Base-by-base conservation (phyloP, 2,329 filamentous ascomycete genomes). In the Fusarium nematophilum region DNA sequence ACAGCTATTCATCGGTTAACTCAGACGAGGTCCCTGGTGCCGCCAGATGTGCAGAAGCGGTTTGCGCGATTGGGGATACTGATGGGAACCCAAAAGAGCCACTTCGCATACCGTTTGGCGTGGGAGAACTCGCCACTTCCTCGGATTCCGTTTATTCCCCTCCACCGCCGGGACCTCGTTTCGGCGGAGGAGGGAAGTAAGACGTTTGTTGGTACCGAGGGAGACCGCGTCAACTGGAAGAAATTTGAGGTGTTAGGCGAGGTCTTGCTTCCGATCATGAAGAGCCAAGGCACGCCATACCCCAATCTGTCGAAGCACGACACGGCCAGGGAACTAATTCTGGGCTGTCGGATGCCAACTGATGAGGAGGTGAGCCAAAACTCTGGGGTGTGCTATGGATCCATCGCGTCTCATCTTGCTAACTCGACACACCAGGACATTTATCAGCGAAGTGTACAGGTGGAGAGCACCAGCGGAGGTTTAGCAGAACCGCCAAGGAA, bases 241-340 rank as follows among this genome's bases (percentile, higher is more conserved):
- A 99, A 99, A 73, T 99, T 98, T 69, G 94, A 98, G 75, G 90
- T 99, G 26, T 88, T 98, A 76, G 93, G 93, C 6, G 94, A 98
- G 67, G 91, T 97, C 5, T 84, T 98, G 47, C 81, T 97, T 56
- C 90, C 92, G 3, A 88, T 99, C 49, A 96, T 97, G 84, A 90
- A 89, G 76, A 97, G 94, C 69, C 93, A 98, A 75, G 90, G 91
- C 48, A 87, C 87, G 42, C 88, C 92, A 5, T 97, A 97, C 68
- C 85, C 87, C 21, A 90, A 88, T 59, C 79, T 94, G 59, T 79
- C 81, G 27, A 88, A 83, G 68, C 88, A 90, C 67, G 89, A 94
- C 55, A 82, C 85, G 47, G 86, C 91, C 5, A 83, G 88, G 67
- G 88, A 91, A 66, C 75, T 97, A 68, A 87, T 97, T 51, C 76